These are phyloP conservation scores for Luzula sylvatica DNA, from an alignment of 176 grass and related monocot species.

Conservation along the genomic window DNA sequence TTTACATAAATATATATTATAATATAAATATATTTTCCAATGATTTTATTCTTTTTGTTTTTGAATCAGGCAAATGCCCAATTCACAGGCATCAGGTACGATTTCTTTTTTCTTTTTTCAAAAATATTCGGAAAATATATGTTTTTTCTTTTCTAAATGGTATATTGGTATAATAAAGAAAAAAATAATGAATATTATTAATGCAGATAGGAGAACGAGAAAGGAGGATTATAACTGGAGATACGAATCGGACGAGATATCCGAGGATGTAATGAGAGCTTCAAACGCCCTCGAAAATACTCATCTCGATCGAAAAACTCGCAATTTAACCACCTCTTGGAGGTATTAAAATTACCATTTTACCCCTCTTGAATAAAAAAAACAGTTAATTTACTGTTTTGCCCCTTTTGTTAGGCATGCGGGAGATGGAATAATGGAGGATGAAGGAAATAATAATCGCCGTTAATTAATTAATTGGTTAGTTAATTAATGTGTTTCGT, in stretches of 20 bases:
- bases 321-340: neutral
- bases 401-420: conserved; percentile 23
- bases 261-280: conserved; percentile 76
- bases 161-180: neutral
- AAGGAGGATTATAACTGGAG: conserved; percentile 94
- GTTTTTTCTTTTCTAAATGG: neutral
- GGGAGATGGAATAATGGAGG: conserved; percentile 37
- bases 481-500: neutral
- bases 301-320: conserved; percentile 50
- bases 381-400: too few relatives aligned
- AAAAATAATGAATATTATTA: conserved; percentile 17
- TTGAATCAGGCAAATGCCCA: conserved; percentile 45
- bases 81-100: conserved; percentile 58
- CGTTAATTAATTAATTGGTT: conserved; percentile 20
- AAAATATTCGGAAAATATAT: too few relatives aligned
- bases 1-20: too few relatives aligned
- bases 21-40: too few relatives aligned
- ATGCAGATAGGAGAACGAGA: conserved; percentile 50
- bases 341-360: too few relatives aligned
- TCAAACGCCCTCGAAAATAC: conserved; percentile 63
- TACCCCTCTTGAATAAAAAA: too few relatives aligned
- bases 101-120: neutral
- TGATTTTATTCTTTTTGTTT: conserved; percentile 18
- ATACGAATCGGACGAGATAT: conserved; percentile 68
- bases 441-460: conserved; percentile 25